Conservation (phyloP, 495 filamentous ascomycete genomes). For the Halenospora varia region DNA sequence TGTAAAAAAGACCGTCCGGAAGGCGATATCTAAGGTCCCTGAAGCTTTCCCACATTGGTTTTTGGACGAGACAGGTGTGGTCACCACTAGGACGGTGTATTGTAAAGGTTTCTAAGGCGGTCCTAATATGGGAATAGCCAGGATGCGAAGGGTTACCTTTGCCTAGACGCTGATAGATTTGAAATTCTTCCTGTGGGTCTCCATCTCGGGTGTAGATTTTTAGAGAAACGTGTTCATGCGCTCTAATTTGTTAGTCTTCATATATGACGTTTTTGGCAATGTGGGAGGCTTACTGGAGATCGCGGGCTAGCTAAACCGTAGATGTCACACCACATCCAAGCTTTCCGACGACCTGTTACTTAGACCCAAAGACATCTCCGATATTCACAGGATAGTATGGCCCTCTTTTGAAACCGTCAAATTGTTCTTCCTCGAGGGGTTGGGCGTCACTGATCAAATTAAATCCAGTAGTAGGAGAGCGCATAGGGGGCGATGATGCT, state of each 20-base stretch:
- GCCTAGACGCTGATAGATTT: constrained; percentile 25
- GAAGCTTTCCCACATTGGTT: constrained; percentile 14
- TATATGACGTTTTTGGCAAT: not conserved
- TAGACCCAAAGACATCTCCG: constrained; percentile 40
- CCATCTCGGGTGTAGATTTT: constrained; percentile 23
- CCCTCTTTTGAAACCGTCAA: constrained; percentile 34
- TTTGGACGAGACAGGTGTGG: constrained; percentile 14
- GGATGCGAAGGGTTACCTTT: constrained; percentile 18
- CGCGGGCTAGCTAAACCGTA: constrained; percentile 49
- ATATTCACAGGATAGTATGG: constrained; percentile 46
- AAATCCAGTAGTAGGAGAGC: not conserved
- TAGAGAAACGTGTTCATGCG: constrained; percentile 4
- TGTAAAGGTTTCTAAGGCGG: constrained; percentile 29
- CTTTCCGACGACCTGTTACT: constrained; percentile 49
- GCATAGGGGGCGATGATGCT: not conserved
- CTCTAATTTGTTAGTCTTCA: constrained; percentile 1
- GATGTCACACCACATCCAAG: constrained; percentile 49
- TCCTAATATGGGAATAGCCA: constrained; percentile 24
- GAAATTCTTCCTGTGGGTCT: constrained; percentile 22
- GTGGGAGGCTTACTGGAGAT: constrained; percentile 37
- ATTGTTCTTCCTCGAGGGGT: constrained; percentile 38
- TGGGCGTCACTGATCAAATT: not conserved
- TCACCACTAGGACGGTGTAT: constrained; percentile 14
- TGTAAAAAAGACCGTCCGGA: constrained; percentile 16
- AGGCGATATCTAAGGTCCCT: not conserved